Conservation (phyloP, 1,139 yeast species). For the Yamadazyma oceani region DNA sequence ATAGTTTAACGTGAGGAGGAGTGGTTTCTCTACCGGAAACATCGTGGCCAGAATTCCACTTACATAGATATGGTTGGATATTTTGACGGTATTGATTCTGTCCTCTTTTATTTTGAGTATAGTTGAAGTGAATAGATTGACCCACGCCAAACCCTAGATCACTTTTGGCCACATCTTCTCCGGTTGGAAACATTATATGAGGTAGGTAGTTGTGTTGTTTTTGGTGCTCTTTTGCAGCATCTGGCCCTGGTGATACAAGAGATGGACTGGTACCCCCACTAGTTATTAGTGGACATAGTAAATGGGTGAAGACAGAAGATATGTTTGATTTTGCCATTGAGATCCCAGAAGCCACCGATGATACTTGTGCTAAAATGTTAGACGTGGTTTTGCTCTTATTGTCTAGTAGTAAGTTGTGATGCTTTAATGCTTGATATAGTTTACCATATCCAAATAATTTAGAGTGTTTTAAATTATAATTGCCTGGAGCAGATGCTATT, state of each 20-base stretch:
- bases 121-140: slow-evolving; percentile 55
- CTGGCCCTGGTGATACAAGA: slow-evolving; percentile 31
- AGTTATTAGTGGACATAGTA: slow-evolving; percentile 46
- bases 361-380: slow-evolving; percentile 47
- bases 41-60: slow-evolving; percentile 25
- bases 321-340: slow-evolving; percentile 29
- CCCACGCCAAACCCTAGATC: slow-evolving; percentile 51
- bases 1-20: slow-evolving; percentile 43
- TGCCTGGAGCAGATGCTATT: slow-evolving; percentile 58
- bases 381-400: slow-evolving; percentile 15
- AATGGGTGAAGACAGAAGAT: slow-evolving; percentile 55
- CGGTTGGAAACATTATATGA: slow-evolving; percentile 55
- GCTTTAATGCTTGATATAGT: slow-evolving; percentile 40
- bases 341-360: slow-evolving; percentile 61
- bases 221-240: slow-evolving; percentile 27
- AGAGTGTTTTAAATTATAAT: slow-evolving; percentile 18
- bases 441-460: slow-evolving; percentile 51
- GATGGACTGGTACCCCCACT: slow-evolving; percentile 10
- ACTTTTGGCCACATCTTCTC: slow-evolving; percentile 44
- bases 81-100: slow-evolving; percentile 32
- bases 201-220: slow-evolving; percentile 37
- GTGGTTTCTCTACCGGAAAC: slow-evolving; percentile 34
- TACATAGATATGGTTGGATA: slow-evolving; percentile 33
- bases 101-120: slow-evolving; percentile 22
- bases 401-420: slow-evolving; percentile 27